These are phyloP conservation scores for Haplosporangium sp. DNA, from an alignment of 371 early-diverging fungal genomes.

Conservation along the genomic window DNA sequence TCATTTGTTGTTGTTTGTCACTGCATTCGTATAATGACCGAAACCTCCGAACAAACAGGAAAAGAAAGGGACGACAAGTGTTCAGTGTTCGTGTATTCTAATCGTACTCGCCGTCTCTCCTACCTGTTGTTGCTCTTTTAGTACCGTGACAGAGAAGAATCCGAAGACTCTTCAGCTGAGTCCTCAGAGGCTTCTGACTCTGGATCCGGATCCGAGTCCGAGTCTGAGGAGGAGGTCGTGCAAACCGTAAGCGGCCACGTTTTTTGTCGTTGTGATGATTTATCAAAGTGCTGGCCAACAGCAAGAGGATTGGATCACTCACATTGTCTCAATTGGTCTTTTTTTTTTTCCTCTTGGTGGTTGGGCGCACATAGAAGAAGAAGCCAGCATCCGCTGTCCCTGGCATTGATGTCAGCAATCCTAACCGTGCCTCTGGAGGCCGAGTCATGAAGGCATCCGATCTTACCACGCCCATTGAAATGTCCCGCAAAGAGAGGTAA, in stretches of 20 bases:
- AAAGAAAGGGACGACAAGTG: background rate
- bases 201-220: slow-evolving; percentile 44
- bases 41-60: background rate
- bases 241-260: slow-evolving; percentile 18
- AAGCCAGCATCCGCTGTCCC: slow-evolving; percentile 21
- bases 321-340: background rate
- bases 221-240: slow-evolving; percentile 42
- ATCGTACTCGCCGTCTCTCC: background rate
- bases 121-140: slow-evolving; percentile 1
- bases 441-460: slow-evolving; percentile 59
- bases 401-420: slow-evolving; percentile 54
- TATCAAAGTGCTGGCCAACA: background rate
- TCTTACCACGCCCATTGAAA: slow-evolving; percentile 55
- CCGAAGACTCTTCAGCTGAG: slow-evolving; percentile 37
- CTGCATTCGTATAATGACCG: background rate
- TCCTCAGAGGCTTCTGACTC: slow-evolving; percentile 47
- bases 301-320: too few relatives aligned
- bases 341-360: background rate
- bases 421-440: slow-evolving; percentile 58
- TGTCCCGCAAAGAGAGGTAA: slow-evolving; percentile 62
- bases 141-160: slow-evolving; percentile 49
- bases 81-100: slow-evolving; percentile 3
- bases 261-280: background rate
- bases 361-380: slow-evolving; percentile 27
- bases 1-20: background rate